These are phyloP conservation scores for Gorgonomyces haynaldii DNA, from an alignment of 192 early-diverging fungal genomes.

Conservation along the genomic window DNA sequence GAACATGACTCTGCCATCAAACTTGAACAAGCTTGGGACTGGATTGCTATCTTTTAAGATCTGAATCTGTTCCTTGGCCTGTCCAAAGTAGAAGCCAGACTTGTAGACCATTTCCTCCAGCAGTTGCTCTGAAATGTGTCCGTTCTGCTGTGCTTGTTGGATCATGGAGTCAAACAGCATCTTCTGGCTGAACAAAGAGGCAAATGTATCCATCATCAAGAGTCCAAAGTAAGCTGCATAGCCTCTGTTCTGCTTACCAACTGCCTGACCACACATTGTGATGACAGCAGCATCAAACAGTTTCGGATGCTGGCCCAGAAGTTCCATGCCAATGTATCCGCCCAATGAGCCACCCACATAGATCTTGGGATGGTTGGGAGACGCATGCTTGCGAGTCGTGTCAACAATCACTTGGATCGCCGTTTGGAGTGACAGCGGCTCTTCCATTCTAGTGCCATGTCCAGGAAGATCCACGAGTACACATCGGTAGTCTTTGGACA, in stretches of 20 bases:
- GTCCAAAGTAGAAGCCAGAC: conserved; percentile 9
- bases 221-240: conserved; percentile 4
- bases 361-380: not conserved
- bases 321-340: conserved; percentile 19
- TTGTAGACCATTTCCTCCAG: conserved; percentile 5
- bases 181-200: not conserved
- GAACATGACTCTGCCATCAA: conserved; percentile 11
- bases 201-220: not conserved
- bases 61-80: conserved; percentile 7
- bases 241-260: conserved; percentile 8
- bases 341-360: conserved; percentile 17
- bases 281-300: conserved; percentile 11
- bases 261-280: conserved; percentile 11
- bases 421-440: conserved; percentile 7
- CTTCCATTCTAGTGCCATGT: conserved; percentile 14
- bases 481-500: conserved; percentile 1
- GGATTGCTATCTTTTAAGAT: conserved; percentile 8
- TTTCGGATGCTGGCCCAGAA: conserved; percentile 9
- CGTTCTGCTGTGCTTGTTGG: conserved; percentile 7
- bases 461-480: conserved; percentile 16
- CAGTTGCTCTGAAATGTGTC: conserved; percentile 1
- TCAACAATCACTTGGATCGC: conserved; percentile 8
- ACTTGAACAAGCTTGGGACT: conserved; percentile 2
- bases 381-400: not conserved
- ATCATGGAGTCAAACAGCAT: conserved; percentile 7